A percentile compares a stretch with the other conserved stretches of the same genome.
Conservation (phyloP, 352 stramenopile genomes). For the Globisporangium lucens region DNA sequence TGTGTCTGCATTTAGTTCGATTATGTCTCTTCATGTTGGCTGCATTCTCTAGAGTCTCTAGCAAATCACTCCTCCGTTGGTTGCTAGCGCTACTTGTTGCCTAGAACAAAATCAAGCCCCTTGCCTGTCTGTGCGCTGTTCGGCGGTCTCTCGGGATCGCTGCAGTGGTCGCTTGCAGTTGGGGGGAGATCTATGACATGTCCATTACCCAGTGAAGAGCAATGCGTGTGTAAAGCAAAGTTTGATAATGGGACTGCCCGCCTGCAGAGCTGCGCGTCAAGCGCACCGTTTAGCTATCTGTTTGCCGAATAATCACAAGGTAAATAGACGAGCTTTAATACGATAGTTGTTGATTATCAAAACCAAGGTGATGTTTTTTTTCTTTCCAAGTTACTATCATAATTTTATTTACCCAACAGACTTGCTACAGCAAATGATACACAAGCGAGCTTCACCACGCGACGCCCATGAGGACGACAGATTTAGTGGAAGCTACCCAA, state of each 20-base stretch:
- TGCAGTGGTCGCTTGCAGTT: constrained; percentile 14
- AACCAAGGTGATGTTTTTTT: not conserved
- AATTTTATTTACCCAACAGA: constrained; percentile 4
- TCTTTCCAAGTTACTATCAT: constrained; percentile 8
- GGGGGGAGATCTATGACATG: constrained; percentile 19
- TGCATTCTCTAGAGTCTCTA: constrained; percentile 22
- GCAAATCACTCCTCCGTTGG: constrained; percentile 17
- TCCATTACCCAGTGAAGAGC: not conserved
- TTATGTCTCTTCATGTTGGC: not conserved
- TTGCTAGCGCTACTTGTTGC: constrained; percentile 20
- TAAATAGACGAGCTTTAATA: too few relatives aligned
- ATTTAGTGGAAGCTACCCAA: not conserved
- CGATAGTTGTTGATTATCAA: too few relatives aligned
- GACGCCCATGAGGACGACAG: not conserved
- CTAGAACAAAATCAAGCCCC: constrained; percentile 18
- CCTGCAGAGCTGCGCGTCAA: too few relatives aligned
- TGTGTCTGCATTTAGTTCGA: not conserved
- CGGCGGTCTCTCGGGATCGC: not conserved
- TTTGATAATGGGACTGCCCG: too few relatives aligned
- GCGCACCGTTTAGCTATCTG: too few relatives aligned
- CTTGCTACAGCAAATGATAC: constrained; percentile 4
- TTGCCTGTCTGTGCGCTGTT: constrained; percentile 14
- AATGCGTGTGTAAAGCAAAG: too few relatives aligned
- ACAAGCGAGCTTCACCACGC: not conserved
- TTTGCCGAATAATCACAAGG: too few relatives aligned